These are phyloP conservation scores for Colletotrichum sublineola DNA, from an alignment of 2,329 filamentous ascomycete genomes.

Conservation along the genomic window DNA sequence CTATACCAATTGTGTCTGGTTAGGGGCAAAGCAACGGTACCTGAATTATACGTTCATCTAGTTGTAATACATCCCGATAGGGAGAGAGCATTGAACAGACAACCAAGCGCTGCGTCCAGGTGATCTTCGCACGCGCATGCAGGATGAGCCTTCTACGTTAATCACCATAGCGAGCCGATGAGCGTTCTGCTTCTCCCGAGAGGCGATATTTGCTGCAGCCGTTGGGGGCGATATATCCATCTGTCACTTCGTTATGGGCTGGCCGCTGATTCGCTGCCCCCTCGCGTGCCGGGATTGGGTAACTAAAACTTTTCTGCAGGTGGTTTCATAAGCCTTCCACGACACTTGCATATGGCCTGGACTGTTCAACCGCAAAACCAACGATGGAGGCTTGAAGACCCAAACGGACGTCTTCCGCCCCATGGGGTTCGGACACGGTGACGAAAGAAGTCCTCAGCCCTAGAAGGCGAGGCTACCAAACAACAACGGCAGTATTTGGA, in stretches of 20 bases:
- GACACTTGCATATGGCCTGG: constrained; percentile 11
- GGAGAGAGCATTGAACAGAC: constrained; percentile 27
- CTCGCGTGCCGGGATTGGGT: constrained; percentile 17
- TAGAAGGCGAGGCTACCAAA: not conserved
- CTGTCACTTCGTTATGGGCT: constrained; percentile 34
- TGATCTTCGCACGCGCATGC: not conserved
- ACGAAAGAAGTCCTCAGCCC: not conserved
- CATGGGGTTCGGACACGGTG: not conserved
- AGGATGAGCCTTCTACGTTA: not conserved
- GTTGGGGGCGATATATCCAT: constrained; percentile 17
- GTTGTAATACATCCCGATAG: constrained; percentile 38
- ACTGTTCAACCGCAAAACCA: not conserved
- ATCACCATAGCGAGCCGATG: not conserved
- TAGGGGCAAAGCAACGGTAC: constrained; percentile 32
- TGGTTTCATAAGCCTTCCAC: constrained; percentile 12
- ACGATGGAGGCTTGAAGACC: constrained; percentile 19
- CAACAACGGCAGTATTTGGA: not conserved
- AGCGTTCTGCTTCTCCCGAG: not conserved
- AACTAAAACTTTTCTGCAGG: constrained; percentile 32
- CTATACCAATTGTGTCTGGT: constrained; percentile 39
- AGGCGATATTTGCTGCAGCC: not conserved
- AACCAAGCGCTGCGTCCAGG: not conserved
- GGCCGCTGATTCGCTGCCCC: constrained; percentile 33
- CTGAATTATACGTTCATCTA: constrained; percentile 40
- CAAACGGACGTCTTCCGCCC: constrained; percentile 1